phyloP scores from a whole-genome alignment of 345 rosid genomes.

The Citrus sinensis region DNA sequence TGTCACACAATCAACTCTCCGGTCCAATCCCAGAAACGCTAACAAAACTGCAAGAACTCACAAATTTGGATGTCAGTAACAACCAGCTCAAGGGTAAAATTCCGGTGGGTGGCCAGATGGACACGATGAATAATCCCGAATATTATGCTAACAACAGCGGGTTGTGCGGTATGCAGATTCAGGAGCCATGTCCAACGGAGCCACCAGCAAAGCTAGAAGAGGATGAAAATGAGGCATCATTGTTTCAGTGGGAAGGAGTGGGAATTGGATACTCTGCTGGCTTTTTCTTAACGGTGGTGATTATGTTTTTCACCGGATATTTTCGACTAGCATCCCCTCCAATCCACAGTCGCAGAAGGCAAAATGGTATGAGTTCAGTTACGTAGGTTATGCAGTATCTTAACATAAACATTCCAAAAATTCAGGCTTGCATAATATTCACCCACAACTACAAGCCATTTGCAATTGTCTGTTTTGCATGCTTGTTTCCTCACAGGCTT shows the following conservation, averaged over 20 bases:
- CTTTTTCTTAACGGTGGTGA: neutral
- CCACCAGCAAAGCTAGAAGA: conserved; percentile 6
- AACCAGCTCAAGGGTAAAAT: conserved; percentile 30
- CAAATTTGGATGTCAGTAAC: conserved; percentile 26
- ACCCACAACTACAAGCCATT: too few relatives aligned
- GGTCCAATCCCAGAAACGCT: conserved; percentile 27
- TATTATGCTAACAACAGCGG: conserved; percentile 27
- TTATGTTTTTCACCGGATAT: neutral
- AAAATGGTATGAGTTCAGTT: neutral
- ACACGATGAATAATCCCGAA: conserved; percentile 23
- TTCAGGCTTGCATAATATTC: too few relatives aligned
- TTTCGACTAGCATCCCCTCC: neutral
- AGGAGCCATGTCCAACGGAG: conserved; percentile 17
- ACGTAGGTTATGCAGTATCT: neutral
- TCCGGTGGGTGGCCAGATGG: conserved; percentile 36
- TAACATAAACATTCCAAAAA: too few relatives aligned
- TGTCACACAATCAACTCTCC: conserved; percentile 31
- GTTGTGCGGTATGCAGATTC: conserved; percentile 34
- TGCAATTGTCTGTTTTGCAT: too few relatives aligned
- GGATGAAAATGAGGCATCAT: neutral
- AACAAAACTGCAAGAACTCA: conserved; percentile 23
- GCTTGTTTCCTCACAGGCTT: neutral
- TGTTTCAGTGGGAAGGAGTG: conserved; percentile 16
- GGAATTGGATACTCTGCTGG: conserved; percentile 6
- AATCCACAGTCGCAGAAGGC: neutral